Evolutionary conservation across 2,329 filamentous ascomycete species (phyloP).

Genomic region (Bipolaris victoriae): DNA sequence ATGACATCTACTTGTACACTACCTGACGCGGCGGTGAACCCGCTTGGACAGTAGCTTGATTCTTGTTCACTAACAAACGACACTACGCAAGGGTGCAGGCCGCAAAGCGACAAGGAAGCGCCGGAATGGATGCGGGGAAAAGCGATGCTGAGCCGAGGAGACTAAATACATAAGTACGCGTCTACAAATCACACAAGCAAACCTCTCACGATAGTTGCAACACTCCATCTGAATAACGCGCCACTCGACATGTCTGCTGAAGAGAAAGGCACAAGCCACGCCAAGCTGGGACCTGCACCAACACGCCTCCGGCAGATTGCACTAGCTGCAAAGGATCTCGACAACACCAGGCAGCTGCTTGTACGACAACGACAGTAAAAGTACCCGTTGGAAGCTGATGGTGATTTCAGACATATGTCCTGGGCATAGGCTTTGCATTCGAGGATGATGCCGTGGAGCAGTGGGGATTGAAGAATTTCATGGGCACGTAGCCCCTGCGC

Average conservation of each 20-base stretch:
- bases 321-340: slow-evolving; percentile 40
- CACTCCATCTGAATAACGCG: not conserved
- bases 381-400: slow-evolving; percentile 4
- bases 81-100: not conserved
- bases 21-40: not conserved
- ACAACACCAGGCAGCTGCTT: slow-evolving; percentile 31
- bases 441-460: slow-evolving; percentile 48
- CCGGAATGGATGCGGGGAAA: slow-evolving; percentile 11
- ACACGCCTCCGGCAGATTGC: slow-evolving; percentile 48
- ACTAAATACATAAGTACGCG: slow-evolving; percentile 3
- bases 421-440: slow-evolving; percentile 51
- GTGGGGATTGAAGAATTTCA: slow-evolving; percentile 52
- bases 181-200: not conserved
- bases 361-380: slow-evolving; percentile 18
- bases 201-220: not conserved
- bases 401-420: slow-evolving; percentile 39
- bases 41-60: not conserved
- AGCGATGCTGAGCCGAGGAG: slow-evolving; percentile 6
- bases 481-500: slow-evolving; percentile 33
- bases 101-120: not conserved
- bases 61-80: not conserved
- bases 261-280: slow-evolving; percentile 13
- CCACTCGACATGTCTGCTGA: not conserved
- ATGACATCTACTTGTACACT: not conserved
- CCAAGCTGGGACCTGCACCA: slow-evolving; percentile 23